Evolutionary conservation across 805 yeast genomes (phyloP).

Genomic region (Teunomyces atbi): DNA sequence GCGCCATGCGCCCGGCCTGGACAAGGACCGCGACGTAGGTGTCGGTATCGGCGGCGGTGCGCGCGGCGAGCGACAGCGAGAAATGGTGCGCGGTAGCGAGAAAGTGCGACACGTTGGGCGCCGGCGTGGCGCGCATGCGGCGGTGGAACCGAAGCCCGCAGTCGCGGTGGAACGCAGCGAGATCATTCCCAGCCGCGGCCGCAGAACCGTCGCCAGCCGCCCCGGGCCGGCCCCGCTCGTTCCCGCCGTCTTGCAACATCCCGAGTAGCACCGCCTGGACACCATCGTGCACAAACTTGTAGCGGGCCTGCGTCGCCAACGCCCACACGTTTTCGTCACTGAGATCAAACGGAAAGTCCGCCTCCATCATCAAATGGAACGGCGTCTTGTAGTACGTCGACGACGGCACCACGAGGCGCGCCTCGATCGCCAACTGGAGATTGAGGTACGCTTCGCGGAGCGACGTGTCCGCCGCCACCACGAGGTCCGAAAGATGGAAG

Average conservation of each 20-base stretch:
- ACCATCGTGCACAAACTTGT: slow-evolving; percentile 41
- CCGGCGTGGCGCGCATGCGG: background rate
- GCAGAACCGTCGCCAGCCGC: background rate
- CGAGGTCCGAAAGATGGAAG: slow-evolving; percentile 38
- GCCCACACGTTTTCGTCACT: slow-evolving; percentile 29
- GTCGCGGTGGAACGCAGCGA: background rate
- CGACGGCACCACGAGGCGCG: slow-evolving; percentile 34
- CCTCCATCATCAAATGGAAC: slow-evolving; percentile 33
- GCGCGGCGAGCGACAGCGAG: slow-evolving; percentile 32
- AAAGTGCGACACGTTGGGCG: slow-evolving; percentile 20
- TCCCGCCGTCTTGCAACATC: slow-evolving; percentile 22
- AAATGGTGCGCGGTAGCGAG: slow-evolving; percentile 42
- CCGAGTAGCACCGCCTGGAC: slow-evolving; percentile 31
- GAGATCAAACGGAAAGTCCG: slow-evolving; percentile 27
- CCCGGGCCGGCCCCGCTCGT: no score
- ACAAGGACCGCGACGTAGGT: slow-evolving; percentile 39
- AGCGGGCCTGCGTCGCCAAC: slow-evolving; percentile 35
- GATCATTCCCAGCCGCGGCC: background rate
- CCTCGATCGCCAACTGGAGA: slow-evolving; percentile 31
- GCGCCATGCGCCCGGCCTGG: slow-evolving; percentile 45
- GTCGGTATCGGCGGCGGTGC: slow-evolving; percentile 30
- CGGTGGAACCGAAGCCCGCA: background rate
- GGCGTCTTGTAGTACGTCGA: slow-evolving; percentile 49
- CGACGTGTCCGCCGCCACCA: slow-evolving; percentile 34
- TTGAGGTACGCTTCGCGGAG: slow-evolving; percentile 30